phyloP scores from a whole-genome alignment of 257 asterid genomes.

The Solanum sejunctum region DNA sequence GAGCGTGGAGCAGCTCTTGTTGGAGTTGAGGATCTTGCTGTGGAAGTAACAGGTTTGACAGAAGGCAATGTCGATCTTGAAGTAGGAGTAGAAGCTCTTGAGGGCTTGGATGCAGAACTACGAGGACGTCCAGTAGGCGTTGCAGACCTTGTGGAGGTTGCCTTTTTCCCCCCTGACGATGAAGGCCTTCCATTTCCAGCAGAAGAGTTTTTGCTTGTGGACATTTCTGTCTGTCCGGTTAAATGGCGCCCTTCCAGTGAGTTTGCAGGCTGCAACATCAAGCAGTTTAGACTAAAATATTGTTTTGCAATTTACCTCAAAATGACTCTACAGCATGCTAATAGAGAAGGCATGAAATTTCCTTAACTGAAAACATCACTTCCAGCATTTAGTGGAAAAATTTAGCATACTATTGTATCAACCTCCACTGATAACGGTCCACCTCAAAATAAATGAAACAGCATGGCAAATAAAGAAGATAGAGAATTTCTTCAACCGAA shows the following conservation, averaged over 20 bases:
- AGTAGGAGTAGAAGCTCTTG: conserved; percentile 47
- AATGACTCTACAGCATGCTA: not conserved
- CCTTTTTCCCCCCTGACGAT: conserved; percentile 26
- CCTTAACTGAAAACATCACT: too few species aligned
- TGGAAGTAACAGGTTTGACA: conserved; percentile 22
- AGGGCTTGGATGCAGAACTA: conserved; percentile 30
- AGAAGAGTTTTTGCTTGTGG: conserved; percentile 11
- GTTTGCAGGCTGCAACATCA: conserved; percentile 31
- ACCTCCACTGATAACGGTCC: not conserved
- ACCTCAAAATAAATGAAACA: not conserved
- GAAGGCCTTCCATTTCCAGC: conserved; percentile 24
- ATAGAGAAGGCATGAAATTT: not conserved
- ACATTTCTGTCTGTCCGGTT: conserved; percentile 3
- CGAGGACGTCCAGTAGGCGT: conserved; percentile 40
- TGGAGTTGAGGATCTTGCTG: conserved; percentile 42
- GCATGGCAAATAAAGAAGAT: not conserved
- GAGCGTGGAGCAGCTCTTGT: conserved; percentile 29
- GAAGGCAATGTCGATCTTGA: conserved; percentile 37
- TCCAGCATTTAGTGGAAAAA: not conserved
- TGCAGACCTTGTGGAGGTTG: conserved; percentile 29
- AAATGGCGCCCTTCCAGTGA: conserved; percentile 8
- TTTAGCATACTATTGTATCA: not conserved
- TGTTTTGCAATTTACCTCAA: not conserved
- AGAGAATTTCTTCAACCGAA: not conserved
- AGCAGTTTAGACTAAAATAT: not conserved